Percentiles rank a stretch among this genome's conserved stretches.
phyloP scores from a whole-genome alignment of 306 rosid species.

The Castanea mollissima region DNA sequence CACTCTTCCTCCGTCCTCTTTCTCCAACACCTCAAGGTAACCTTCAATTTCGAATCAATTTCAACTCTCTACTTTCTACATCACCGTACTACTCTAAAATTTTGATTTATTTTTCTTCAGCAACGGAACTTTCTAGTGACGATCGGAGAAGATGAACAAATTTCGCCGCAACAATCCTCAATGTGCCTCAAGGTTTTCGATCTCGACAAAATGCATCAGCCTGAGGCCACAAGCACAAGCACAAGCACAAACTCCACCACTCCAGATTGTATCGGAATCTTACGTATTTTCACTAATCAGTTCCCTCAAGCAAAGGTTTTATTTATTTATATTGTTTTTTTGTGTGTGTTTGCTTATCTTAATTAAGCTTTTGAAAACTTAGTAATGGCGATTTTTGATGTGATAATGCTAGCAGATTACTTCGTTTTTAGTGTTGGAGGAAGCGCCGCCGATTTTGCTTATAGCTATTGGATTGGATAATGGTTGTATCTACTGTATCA shows the following conservation, averaged over 20 bases:
- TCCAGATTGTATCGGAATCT: constrained; percentile 96
- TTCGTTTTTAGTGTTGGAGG: constrained; percentile 86
- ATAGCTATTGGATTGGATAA: constrained; percentile 90
- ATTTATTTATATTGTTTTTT: too few relatives aligned
- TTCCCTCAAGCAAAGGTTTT: constrained; percentile 87
- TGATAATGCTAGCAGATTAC: constrained; percentile 66
- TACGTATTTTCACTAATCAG: constrained; percentile 91
- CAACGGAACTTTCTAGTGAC: constrained; percentile 86
- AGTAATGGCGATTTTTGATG: too few relatives aligned
- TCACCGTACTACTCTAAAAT: too few relatives aligned
- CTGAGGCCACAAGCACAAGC: constrained; percentile 67
- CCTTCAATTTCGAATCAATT: background rate
- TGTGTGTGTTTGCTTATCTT: background rate
- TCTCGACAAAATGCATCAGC: constrained; percentile 77
- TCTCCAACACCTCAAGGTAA: constrained; percentile 96
- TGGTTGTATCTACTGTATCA: constrained; percentile 89
- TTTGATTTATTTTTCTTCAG: constrained; percentile 26
- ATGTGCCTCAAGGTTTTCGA: constrained; percentile 90
- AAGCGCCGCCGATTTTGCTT: constrained; percentile 88
- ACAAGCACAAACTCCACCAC: constrained; percentile 60
- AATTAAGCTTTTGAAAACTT: constrained; percentile 25
- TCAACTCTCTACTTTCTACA: background rate
- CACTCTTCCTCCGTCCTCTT: constrained; percentile 77
- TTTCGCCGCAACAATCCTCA: constrained; percentile 71
- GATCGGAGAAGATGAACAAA: constrained; percentile 82